These are phyloP conservation scores for Nannochloropsis salina DNA, from an alignment of 108 stramenopile genomes.

Conservation along the genomic window DNA sequence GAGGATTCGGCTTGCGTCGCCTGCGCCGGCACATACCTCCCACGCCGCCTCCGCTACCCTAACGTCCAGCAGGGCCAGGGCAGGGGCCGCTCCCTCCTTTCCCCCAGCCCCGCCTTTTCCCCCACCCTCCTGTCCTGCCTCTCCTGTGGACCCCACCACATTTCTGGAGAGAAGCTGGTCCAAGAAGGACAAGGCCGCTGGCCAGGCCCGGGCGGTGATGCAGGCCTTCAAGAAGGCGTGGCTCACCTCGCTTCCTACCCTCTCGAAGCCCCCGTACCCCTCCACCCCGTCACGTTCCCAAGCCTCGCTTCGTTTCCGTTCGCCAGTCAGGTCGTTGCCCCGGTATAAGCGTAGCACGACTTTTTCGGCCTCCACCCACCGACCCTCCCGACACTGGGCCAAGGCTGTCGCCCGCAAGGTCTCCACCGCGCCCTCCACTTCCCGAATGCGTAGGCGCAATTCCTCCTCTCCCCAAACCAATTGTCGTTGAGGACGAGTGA, in stretches of 20 bases:
- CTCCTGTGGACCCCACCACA: neutral
- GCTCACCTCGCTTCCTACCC: neutral
- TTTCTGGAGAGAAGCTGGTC: neutral
- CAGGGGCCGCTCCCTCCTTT: neutral
- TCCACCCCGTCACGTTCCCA: neutral
- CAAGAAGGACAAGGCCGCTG: neutral
- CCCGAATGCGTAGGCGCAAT: neutral
- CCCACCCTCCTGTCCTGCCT: neutral
- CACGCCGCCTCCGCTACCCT: neutral
- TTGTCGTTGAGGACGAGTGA: neutral
- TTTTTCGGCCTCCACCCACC: slow-evolving; percentile 14
- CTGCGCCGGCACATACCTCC: neutral
- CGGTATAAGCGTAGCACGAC: neutral
- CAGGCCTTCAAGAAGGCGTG: neutral
- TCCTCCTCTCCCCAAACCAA: neutral
- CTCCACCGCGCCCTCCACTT: neutral
- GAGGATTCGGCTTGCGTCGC: neutral
- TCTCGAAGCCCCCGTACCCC: neutral
- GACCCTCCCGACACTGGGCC: neutral
- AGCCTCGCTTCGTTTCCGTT: neutral
- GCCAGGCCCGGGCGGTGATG: neutral
- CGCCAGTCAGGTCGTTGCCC: neutral
- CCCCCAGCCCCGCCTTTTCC: neutral
- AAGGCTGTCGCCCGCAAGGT: neutral
- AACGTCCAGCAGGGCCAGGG: too few relatives aligned